Evolutionary conservation across 163 green algal species (phyloP).

Genomic region (Chloromonas sp.): DNA sequence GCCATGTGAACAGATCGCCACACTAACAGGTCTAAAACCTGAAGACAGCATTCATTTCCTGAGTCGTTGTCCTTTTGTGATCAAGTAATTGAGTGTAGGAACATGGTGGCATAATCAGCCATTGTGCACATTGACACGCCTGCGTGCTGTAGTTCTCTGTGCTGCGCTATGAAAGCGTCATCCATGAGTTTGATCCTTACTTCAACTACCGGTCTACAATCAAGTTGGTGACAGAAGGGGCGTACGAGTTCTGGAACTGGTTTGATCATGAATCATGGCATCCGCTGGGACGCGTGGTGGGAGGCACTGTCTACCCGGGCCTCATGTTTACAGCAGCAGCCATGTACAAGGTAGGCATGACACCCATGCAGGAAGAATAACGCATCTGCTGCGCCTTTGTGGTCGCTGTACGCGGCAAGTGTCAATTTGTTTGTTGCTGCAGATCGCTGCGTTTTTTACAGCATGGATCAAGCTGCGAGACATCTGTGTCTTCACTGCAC

Average conservation of each 20-base stretch:
- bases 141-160: conserved; percentile 62
- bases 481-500: conserved; percentile 95
- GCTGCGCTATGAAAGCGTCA: conserved; percentile 79
- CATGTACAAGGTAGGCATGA: conserved; percentile 72
- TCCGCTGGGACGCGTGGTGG: conserved; percentile 82
- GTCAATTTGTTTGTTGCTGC: conserved; percentile 24
- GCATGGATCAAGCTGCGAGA: conserved; percentile 77
- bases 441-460: conserved; percentile 60
- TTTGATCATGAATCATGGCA: conserved; percentile 86
- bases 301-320: conserved; percentile 87
- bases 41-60: too few species aligned
- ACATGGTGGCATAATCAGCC: too few species aligned
- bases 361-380: too few species aligned
- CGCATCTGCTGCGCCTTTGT: too few species aligned
- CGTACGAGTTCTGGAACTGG: conserved; percentile 83
- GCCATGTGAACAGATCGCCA: background rate
- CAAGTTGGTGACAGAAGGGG: conserved; percentile 67
- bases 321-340: conserved; percentile 81
- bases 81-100: too few species aligned
- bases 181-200: conserved; percentile 62
- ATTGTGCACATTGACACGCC: background rate
- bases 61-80: too few species aligned
- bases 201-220: conserved; percentile 20
- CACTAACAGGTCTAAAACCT: background rate
- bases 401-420: too few species aligned